These are phyloP conservation scores for Piper betle DNA, from an alignment of 164 flowering plant species.

Conservation along the genomic window DNA sequence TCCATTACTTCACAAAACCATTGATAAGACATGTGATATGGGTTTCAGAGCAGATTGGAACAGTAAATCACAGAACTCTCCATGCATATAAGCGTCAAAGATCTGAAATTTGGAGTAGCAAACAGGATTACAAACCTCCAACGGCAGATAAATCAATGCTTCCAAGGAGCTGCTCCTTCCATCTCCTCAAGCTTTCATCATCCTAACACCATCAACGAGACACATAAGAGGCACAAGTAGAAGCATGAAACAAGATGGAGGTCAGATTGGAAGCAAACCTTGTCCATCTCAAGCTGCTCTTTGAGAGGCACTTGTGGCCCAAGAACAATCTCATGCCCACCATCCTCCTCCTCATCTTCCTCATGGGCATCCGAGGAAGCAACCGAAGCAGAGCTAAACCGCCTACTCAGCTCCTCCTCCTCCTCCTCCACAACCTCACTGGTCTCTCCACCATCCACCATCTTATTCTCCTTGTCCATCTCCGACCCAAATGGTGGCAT, in stretches of 20 bases:
- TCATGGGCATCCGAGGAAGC: constrained; percentile 38
- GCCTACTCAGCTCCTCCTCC: neutral
- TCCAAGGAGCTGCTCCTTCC: constrained; percentile 33
- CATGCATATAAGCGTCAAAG: neutral
- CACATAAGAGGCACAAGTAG: neutral
- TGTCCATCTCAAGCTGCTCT: constrained; percentile 69
- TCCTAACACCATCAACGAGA: constrained; percentile 11
- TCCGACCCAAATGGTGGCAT: no score
- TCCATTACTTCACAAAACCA: neutral
- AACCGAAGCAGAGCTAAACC: constrained; percentile 14
- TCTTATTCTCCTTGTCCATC: no score
- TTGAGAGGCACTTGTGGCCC: constrained; percentile 71
- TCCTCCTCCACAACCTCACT: no score
- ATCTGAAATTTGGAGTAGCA: neutral
- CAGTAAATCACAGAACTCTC: neutral
- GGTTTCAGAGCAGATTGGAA: neutral
- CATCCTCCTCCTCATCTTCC: constrained; percentile 20
- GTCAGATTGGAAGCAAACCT: constrained; percentile 23
- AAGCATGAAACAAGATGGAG: neutral
- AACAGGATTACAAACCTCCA: constrained; percentile 16
- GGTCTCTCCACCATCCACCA: no score
- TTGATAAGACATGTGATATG: neutral
- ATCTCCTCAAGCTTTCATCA: constrained; percentile 30
- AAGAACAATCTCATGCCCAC: constrained; percentile 21
- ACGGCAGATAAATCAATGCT: constrained; percentile 19